Evolutionary conservation across 176 grass and related monocot genomes (phyloP).

Genomic region (sorghum (Sorghum bicolor)): DNA sequence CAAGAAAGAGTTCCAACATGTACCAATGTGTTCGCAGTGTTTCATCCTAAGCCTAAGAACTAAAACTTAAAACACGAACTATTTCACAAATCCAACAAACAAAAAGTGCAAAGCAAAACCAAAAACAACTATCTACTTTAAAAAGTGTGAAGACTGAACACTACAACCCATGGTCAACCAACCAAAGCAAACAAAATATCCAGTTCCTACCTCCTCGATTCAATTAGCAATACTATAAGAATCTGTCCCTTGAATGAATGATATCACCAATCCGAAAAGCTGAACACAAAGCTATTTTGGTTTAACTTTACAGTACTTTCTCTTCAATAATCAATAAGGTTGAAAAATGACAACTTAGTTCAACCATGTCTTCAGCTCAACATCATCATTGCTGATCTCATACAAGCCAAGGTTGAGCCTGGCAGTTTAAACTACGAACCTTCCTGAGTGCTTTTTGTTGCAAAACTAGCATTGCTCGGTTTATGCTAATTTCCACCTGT

Average conservation of each 20-base stretch:
- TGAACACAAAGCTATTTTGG: conserved; percentile 8
- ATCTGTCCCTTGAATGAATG: not conserved
- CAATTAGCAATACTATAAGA: not conserved
- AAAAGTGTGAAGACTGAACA: not conserved
- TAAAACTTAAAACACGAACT: not conserved
- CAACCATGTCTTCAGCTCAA: not conserved
- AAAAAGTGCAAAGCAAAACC: not conserved
- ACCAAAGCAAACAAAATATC: not conserved
- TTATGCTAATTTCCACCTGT: not conserved
- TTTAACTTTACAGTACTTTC: not conserved
- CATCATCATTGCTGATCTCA: not conserved
- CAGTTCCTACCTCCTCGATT: not conserved
- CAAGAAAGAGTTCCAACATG: not conserved
- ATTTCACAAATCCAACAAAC: not conserved
- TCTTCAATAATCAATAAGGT: conserved; percentile 1
- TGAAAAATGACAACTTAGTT: not conserved
- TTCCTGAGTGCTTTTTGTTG: not conserved
- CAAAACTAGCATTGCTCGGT: not conserved
- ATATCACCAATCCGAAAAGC: not conserved
- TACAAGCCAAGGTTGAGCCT: not conserved
- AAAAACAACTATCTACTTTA: not conserved
- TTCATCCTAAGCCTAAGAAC: not conserved
- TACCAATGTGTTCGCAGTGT: not conserved
- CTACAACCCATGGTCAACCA: not conserved
- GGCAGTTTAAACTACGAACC: not conserved